Base-by-base conservation (phyloP, 1,284 basidiomycete species). In the Ustilago sp. region DNA sequence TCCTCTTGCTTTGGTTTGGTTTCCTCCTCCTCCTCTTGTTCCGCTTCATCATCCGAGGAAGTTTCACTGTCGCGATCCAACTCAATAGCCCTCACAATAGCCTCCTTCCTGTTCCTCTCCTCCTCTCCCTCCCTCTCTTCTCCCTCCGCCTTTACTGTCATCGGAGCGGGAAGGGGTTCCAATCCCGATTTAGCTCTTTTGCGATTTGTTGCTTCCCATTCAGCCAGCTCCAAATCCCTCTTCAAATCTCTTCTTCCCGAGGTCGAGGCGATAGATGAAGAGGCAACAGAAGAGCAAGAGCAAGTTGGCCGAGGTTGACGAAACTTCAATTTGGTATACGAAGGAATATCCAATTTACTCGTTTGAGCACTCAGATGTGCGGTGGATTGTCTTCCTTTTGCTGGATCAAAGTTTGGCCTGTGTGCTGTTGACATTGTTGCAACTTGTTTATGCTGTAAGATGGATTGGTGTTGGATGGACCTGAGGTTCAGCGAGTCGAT, bases 301-400 rank as follows among this genome's bases (percentile, higher is more conserved):
- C 45, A 59, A 34, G 57, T 45, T 11, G 81, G 60, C 3, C 63
- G 71, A n/a, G 80, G 76, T 35, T 59, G 64, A 7, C 85, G 78
- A 63, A 85, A 83, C 69, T 86, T 86, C 54, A 86, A 76, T 32
- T 75, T 75, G 6, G 83, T 85, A 41, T 86, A 79, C 8, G 82
- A 63, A 2, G 85, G 73, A 7, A 83, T 39, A 8, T 73, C 36
- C n/a, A 61, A 54, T 19, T 67, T 60, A 5, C 53, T 53, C 12
- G 48, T 67, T 19, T 74, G 68, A 5, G 71, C 62, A 1, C 80
- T 79, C 15, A 68, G 63, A 32, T 82, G 83, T 0, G 74, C 47
- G 12, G 68, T 52, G 39, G 84, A 79, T 2, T 53, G 63, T 54
- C 77, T 73, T 35, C 74, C 85, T 35, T 72, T 68, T 38, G 83